Base-by-base conservation (phyloP, 169 alveolate species). In the Plasmodium cynomolgi region DNA sequence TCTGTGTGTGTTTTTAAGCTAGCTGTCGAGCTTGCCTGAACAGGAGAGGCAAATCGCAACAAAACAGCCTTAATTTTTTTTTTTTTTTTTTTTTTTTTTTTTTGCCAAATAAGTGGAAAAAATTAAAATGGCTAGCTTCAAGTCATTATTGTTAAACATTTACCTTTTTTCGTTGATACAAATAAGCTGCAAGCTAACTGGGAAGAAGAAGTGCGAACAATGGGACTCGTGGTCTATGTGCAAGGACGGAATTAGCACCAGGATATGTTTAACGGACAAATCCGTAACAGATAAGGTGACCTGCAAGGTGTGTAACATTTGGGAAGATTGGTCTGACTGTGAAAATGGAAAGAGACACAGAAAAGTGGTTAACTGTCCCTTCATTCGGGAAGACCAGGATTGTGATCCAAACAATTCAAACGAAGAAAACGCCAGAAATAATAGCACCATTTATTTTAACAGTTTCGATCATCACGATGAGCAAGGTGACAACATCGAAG, bases 321-420 rank as follows among this genome's bases (percentile, higher is more conserved):
- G 95, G 95, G 72, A 72, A 15, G 62, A n/a, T 7, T 91, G 95
- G 95, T 79, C 91, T 0, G 33, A 47, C 6, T 91, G 95, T 37
- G 34, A 39, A 34, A 11, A 58, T 80, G 95, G 95, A 15, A 83
- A 56, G 68, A 91, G 34, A 80, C 31, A 26, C 82, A 44, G 95
- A 80, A 31, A 58, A 5, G 54, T 75, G 4, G 23, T 39, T 33
- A 85, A 85, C 29, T 85, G 93, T 8, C 81, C 93, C 9, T 85
- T 75, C 71, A 74, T 85, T 75, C 56, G 44, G 68, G 93, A 75
- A 50, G 81, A 33, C 3, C 84, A 85, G 39, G 86, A 85, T 20
- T 85, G 93, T 85, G 34, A 62, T 68, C 20, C 37, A n/a, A 50
- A 85, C 79, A 62, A 29, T 0, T 54, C 33, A n/a, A 33, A 62